Percentiles rank a stretch among this genome's conserved stretches.
These are phyloP conservation scores for Cylindrotheca closterium DNA, from an alignment of 108 stramenopile species.

Conservation along the genomic window DNA sequence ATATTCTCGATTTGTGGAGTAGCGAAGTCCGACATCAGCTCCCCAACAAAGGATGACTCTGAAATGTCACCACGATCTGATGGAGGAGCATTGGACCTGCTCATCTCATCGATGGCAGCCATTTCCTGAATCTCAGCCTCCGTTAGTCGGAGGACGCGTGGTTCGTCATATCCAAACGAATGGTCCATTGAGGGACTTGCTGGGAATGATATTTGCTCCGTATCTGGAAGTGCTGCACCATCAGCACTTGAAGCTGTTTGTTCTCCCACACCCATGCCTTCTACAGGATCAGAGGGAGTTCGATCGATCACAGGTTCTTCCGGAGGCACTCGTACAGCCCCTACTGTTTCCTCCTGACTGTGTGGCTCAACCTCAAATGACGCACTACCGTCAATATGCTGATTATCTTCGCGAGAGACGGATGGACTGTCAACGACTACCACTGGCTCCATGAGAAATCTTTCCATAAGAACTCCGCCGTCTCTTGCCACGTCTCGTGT, in stretches of 20 bases:
- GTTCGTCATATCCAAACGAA: no score
- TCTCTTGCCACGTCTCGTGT: constrained; percentile 4
- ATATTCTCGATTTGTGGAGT: constrained; percentile 8
- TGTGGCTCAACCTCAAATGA: background rate
- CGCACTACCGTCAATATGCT: background rate
- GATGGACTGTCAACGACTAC: background rate
- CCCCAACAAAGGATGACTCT: constrained; percentile 40
- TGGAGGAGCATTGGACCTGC: constrained; percentile 68
- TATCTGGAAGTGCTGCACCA: background rate
- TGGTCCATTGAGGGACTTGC: constrained; percentile 26
- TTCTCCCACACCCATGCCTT: background rate
- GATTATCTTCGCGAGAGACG: background rate
- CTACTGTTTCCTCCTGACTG: background rate
- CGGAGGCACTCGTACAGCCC: background rate
- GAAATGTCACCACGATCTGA: constrained; percentile 58
- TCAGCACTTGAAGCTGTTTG: background rate
- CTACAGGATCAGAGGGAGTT: background rate
- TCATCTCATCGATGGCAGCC: constrained; percentile 68
- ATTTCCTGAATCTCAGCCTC: constrained; percentile 74
- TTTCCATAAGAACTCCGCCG: constrained; percentile 56
- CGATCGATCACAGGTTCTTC: background rate
- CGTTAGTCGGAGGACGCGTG: constrained; percentile 52
- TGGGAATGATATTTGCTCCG: no score
- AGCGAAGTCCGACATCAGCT: constrained; percentile 49
- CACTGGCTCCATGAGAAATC: constrained; percentile 40